Percentiles rank a stretch among this genome's conserved stretches.
Evolutionary conservation across 108 stramenopile genomes (phyloP).

Genomic region (Bacterosira constricta): DNA sequence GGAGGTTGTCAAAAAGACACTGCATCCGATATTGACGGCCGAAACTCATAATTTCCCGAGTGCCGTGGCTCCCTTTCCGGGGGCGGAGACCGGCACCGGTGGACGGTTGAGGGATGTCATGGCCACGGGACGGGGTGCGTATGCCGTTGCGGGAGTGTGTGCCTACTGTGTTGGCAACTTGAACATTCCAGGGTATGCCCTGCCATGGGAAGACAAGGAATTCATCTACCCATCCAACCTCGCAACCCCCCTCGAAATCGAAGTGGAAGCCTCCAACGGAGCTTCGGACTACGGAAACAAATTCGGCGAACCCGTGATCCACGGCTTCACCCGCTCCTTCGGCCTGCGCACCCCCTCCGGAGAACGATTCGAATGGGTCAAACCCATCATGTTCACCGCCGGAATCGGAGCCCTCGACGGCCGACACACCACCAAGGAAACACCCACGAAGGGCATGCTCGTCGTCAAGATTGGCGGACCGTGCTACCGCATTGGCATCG

Average conservation of each 20-base stretch:
- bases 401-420: slow-evolving; percentile 96
- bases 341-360: slow-evolving; percentile 94
- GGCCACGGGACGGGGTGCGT: slow-evolving; percentile 97
- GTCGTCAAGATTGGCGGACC: slow-evolving; percentile 99
- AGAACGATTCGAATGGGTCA: slow-evolving; percentile 96
- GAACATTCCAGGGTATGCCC: slow-evolving; percentile 89
- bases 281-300: slow-evolving; percentile 99
- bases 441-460: slow-evolving; percentile 94
- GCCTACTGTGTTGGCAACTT: slow-evolving; percentile 99
- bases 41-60: slow-evolving; percentile 99
- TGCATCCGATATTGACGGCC: slow-evolving; percentile 97
- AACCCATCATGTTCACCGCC: slow-evolving; percentile 99
- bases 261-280: slow-evolving; percentile 95
- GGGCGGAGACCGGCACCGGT: slow-evolving; percentile 99
- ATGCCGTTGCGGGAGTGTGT: slow-evolving; percentile 91
- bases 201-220: slow-evolving; percentile 94
- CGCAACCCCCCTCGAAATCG: slow-evolving; percentile 92
- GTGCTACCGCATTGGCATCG: slow-evolving; percentile 98
- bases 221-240: slow-evolving; percentile 90
- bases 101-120: slow-evolving; percentile 98
- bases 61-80: slow-evolving; percentile 98
- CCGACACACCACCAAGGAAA: slow-evolving; percentile 90
- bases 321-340: slow-evolving; percentile 95
- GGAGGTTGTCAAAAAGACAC: slow-evolving; percentile 55
- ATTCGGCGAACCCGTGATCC: slow-evolving; percentile 98